Evolutionary conservation across 768 basidiomycete genomes (phyloP).

Genomic region (Chalciporus sphaerocephalus): DNA sequence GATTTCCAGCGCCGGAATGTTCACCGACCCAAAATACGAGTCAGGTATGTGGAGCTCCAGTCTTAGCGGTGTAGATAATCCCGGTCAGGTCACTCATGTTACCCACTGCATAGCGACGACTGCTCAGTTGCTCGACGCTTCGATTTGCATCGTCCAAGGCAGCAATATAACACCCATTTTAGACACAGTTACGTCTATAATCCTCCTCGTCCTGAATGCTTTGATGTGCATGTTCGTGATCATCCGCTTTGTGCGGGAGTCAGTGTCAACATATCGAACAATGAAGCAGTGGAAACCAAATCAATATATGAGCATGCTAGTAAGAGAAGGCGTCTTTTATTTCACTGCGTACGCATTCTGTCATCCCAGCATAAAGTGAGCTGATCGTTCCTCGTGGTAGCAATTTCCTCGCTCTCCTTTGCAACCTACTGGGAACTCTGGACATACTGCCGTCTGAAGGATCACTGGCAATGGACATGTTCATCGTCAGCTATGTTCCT

Average conservation of each 20-base stretch:
- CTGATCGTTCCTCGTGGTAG: no score
- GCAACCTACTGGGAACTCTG: no score
- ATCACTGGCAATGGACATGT: no score
- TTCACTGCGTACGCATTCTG: slow-evolving; percentile 19
- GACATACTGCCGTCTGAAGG: no score
- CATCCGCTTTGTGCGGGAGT: slow-evolving; percentile 4
- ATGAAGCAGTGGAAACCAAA: slow-evolving; percentile 11
- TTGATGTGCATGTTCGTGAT: slow-evolving; percentile 12
- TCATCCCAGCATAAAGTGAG: no score
- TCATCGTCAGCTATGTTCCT: not conserved
- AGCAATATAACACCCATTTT: no score
- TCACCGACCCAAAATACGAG: slow-evolving; percentile 6
- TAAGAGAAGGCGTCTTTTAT: slow-evolving; percentile 15
- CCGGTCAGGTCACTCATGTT: no score
- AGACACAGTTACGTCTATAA: not conserved
- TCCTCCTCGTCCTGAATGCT: slow-evolving; percentile 9
- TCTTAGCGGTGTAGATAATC: no score
- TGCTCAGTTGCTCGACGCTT: no score
- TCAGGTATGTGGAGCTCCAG: slow-evolving; percentile 3
- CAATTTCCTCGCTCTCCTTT: not conserved
- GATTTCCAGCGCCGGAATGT: not conserved
- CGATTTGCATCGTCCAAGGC: no score
- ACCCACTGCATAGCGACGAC: no score
- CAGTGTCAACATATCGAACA: slow-evolving; percentile 6
- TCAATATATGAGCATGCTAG: slow-evolving; percentile 12